Base-by-base conservation (phyloP, 2,329 filamentous ascomycete genomes). In the Cladophialophora exuberans region DNA sequence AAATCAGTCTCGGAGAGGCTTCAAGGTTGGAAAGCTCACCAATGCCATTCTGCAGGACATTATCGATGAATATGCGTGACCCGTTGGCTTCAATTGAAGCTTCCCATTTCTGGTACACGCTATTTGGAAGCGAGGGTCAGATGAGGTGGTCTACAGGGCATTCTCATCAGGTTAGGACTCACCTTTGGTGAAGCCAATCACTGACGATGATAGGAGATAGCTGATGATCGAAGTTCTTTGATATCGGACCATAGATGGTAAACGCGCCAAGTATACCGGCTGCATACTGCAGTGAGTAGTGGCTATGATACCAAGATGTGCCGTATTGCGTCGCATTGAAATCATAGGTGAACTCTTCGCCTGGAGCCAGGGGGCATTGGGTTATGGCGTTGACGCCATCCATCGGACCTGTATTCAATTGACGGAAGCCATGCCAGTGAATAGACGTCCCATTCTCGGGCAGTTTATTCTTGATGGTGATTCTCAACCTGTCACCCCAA, bases 241-340 rank as follows among this genome's bases (percentile, higher is more conserved):
- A 49, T 9, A 17, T 17, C 23, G 46, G 33, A 9, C 46, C 46
- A 13, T 49, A 33, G 17, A 49, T 38, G 3, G 46, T 49, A n/a
- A 49, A 26, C 3, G 46, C 33, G 15, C 46, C 46, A 9, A 49
- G 17, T n/a, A 38, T 35, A 23, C 46, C 46, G 3, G 30, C 46
- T 11, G 26, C 46, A 5, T 49, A 49, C 46, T 49, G 46, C 23
- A 49, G 28, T 11, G 31, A 41, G n/a, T 42, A 83, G 65, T 86
- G 83, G 0, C 78, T 82, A 65, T 86, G 84, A 48, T 85, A 85
- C 80, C 80, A 84, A 2, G 73, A 73, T 0, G 76, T 71, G 5
- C 83, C 80, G 66, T 83, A 79, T 61, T 79, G 72, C 0, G 75
- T 79, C 2, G 79, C 81, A 43, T 73, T 75, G 71, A 80, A 86